Evolutionary conservation across 2,329 filamentous ascomycete species (phyloP).

Genomic region (Penicillium sclerotigenum): DNA sequence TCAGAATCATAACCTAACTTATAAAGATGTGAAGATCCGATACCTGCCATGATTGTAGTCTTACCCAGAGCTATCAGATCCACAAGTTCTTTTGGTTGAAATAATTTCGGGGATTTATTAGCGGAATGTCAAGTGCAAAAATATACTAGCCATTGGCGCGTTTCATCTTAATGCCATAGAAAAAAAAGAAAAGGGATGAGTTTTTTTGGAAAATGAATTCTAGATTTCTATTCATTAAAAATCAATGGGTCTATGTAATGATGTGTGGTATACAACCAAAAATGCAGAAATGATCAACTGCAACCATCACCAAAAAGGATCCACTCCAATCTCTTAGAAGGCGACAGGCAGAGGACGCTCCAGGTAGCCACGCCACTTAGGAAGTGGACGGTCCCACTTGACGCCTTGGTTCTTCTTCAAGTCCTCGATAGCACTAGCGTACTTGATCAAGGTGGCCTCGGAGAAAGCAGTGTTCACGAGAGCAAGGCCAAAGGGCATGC

Average conservation of each 20-base stretch:
- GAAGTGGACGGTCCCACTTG: constrained; percentile 48
- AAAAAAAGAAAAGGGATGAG: background rate
- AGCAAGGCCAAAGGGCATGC: constrained; percentile 61
- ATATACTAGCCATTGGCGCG: background rate
- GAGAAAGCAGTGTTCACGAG: constrained; percentile 61
- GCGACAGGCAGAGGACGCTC: constrained; percentile 36
- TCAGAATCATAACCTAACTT: constrained; percentile 1
- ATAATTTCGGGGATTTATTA: background rate
- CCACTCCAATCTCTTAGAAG: constrained; percentile 16
- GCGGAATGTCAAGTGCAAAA: too few relatives aligned
- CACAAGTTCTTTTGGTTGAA: background rate
- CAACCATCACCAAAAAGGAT: background rate
- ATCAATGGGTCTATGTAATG: constrained; percentile 2
- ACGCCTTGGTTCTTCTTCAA: constrained; percentile 47
- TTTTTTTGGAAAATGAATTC: background rate
- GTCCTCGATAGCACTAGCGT: constrained; percentile 63
- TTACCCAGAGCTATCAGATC: background rate
- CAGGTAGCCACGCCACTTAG: constrained; percentile 54
- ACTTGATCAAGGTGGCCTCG: constrained; percentile 58
- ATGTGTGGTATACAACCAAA: constrained; percentile 9
- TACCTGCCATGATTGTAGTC: background rate
- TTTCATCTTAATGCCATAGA: background rate
- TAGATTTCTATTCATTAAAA: constrained; percentile 2
- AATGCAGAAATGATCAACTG: background rate
- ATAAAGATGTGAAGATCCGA: background rate